phyloP scores from a whole-genome alignment of 2,329 filamentous ascomycete species.

The Karstenula rhodostoma region DNA sequence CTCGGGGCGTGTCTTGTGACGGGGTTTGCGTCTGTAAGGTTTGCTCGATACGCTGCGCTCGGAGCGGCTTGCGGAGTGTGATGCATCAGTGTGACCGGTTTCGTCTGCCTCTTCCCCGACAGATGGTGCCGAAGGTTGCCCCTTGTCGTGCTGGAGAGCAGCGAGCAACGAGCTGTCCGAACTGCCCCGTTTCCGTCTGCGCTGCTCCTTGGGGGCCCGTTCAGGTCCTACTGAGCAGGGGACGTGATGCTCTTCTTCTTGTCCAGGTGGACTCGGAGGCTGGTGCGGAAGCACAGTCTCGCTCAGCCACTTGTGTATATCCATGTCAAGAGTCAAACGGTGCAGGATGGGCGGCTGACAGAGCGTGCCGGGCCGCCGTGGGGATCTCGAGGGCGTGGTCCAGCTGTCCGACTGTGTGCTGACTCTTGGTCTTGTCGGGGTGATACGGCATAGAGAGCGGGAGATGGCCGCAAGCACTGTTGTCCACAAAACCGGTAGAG shows the following conservation, averaged over 20 bases:
- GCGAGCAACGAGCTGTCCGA: conserved; percentile 53
- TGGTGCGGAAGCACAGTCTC: conserved; percentile 48
- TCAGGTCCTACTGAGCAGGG: conserved; percentile 29
- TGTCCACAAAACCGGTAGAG: conserved; percentile 23
- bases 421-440: conserved; percentile 20
- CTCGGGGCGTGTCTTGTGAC: conserved; percentile 57
- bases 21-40: conserved; percentile 53
- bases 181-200: conserved; percentile 43
- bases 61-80: conserved; percentile 25
- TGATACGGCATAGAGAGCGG: conserved; percentile 38
- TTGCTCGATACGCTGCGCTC: conserved; percentile 30
- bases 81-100: conserved; percentile 26
- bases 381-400: conserved; percentile 12
- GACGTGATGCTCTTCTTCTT: conserved; percentile 30
- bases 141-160: conserved; percentile 22
- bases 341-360: conserved; percentile 21
- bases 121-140: conserved; percentile 13
- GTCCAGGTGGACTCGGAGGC: conserved; percentile 33
- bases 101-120: conserved; percentile 19
- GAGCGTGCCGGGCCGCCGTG: conserved; percentile 32
- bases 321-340: conserved; percentile 43
- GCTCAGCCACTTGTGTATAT: conserved; percentile 56
- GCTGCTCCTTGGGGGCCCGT: conserved; percentile 27
- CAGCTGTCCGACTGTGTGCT: conserved; percentile 21
- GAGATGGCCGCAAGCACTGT: conserved; percentile 25